Percentiles rank a stretch among this genome's conserved stretches.
phyloP scores from a whole-genome alignment of 2,329 filamentous ascomycete species.

The Ophiocordyceps camponoti-leonardi region DNA sequence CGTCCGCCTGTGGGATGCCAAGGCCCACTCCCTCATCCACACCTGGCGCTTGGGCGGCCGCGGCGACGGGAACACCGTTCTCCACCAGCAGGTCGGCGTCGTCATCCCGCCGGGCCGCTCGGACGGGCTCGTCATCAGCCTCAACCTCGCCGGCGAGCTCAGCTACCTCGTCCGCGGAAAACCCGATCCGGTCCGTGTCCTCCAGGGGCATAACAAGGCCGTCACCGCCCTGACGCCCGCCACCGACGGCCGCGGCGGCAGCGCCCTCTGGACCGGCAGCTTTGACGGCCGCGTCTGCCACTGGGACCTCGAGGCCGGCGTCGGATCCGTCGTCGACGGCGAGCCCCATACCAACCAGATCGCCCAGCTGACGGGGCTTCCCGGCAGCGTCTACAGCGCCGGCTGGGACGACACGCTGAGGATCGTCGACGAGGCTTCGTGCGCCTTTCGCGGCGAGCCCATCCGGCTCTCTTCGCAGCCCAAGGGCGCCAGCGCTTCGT shows the following conservation, averaged over 20 bases:
- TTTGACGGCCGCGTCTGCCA: conserved; percentile 76
- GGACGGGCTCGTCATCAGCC: conserved; percentile 77
- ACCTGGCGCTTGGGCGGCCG: conserved; percentile 76
- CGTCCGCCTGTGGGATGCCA: conserved; percentile 84
- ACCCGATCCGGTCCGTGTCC: conserved; percentile 47
- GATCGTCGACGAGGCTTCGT: conserved; percentile 55
- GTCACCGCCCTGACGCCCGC: conserved; percentile 52
- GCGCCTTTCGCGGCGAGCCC: conserved; percentile 55
- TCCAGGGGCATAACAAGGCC: conserved; percentile 82
- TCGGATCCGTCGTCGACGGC: conserved; percentile 57
- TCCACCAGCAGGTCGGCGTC: conserved; percentile 85
- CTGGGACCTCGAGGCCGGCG: conserved; percentile 62
- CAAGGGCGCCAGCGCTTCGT: conserved; percentile 48
- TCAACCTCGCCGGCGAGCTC: conserved; percentile 76
- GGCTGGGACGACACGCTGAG: conserved; percentile 91
- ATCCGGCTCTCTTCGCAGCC: conserved; percentile 63
- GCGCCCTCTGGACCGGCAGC: conserved; percentile 73
- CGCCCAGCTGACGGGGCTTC: conserved; percentile 48
- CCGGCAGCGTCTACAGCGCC: conserved; percentile 60
- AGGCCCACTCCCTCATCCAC: conserved; percentile 58
- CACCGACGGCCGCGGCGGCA: conserved; percentile 32
- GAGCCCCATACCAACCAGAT: conserved; percentile 76
- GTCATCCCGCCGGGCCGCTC: conserved; percentile 70
- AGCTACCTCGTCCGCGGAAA: conserved; percentile 70
- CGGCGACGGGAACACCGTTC: conserved; percentile 36